Base-by-base conservation (phyloP, 768 basidiomycete genomes). In the Fomitopsis pulvina region DNA sequence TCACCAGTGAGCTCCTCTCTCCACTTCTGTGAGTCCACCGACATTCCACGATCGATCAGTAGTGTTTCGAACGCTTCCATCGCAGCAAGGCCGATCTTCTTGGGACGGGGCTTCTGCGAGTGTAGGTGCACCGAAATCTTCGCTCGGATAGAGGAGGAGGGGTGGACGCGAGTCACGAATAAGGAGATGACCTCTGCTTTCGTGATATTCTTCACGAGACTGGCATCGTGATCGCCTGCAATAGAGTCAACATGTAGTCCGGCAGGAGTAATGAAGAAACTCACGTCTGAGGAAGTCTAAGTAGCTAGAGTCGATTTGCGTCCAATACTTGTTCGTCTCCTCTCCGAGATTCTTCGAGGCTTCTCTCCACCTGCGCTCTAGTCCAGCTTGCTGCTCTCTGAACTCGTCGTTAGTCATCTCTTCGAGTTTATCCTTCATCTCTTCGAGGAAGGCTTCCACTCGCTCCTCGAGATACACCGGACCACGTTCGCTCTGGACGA, bases 341-440 rank as follows among this genome's bases (percentile, higher is more conserved):
- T 95, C 88, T 7, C 71, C 71, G 43, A 98, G 66, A 63, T 96
- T 97, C 76, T 98, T 97, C 59, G 83, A 74, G 29, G 80, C 85
- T 63, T 98, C 93, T 51, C 80, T 69, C 83, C 88, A 89, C 59
- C 83, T 85, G 62, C 81, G 81, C 63, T 87, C 80, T 52, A 98
- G 66, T 20, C 88, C 80, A 37, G 65, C 69, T 66, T 85, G 87
- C 62, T 97, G 91, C 58, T 86, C 82, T 20, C 74, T 68, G 60
- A 97, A 93, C 57, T 87, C 83, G 24, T 75, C 83, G 5, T 77
- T 71, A 4, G 65, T 64, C 87, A 97, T 89, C 5, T 72, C 74
- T 60, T 77, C 77, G 12, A 99, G 69, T 46, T 72, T 77, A 26
- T 63, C 66, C 59, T 80, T 80, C 83, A 93, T 87, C 47, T 72